Evolutionary conservation across 306 rosid species (phyloP), one percentile per base, ranked within the genome.

Genomic region (Sophora flavescens): DNA sequence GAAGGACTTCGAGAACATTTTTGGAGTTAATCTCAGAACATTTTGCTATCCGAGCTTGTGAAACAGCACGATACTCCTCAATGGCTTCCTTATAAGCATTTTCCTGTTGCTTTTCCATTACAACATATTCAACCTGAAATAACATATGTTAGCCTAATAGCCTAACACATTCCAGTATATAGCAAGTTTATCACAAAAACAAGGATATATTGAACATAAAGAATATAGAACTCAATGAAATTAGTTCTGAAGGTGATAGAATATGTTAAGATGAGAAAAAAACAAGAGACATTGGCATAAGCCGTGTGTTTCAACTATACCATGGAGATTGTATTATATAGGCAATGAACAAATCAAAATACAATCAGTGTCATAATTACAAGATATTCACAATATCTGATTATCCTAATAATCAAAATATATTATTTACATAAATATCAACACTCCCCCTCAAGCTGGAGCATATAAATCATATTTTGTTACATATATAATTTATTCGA

Each of bases 81-180:
- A 95, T 92, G 75, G 97, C 97, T 85, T 95, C 98, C 82, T 73
- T 92, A 64, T 92, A 95, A 57, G 97, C 91, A 57, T 76, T 74
- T 45, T 87, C 90, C 82, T 95, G 97, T 70, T 89, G 91, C 86
- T 84, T 87, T 78, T 84, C 92, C 98, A 95, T 95, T 68, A 75
- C 69, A 74, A 95, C 97, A 88, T 86, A 92, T 82, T 89, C 87
- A 80, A 95, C 93, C 97, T 95, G 89, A 83, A 84, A 47, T 22
- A 42, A 54, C 33, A 83, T 50, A 67, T 83, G 48, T 80, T 81
- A 72, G 69, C 76, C 57, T 28, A 39, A 12, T n/a, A 65, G 63
- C 63, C 28, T 42, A 12, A 12, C 52, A 47, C 3, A 47, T 13
- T 47, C 15, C 15, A 47, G 11, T 13, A 51, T 4, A 61, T 28